These are phyloP conservation scores for Talaromyces wortmannii DNA, from an alignment of 495 filamentous ascomycete genomes.

Conservation along the genomic window DNA sequence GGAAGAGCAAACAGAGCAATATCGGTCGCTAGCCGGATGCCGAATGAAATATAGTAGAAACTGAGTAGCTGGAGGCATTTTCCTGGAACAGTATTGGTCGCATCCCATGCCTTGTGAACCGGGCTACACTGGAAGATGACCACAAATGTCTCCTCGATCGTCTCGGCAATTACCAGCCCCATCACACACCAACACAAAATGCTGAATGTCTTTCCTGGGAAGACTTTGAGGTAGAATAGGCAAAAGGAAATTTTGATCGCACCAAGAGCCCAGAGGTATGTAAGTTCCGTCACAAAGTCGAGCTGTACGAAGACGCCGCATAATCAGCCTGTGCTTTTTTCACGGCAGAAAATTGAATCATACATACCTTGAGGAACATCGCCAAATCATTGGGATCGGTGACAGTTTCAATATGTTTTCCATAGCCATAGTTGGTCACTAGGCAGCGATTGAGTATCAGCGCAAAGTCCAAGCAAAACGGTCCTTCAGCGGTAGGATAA, in stretches of 20 bases:
- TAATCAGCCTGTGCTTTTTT: too few relatives aligned
- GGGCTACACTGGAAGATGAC: slow-evolving; percentile 17
- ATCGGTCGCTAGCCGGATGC: slow-evolving; percentile 22
- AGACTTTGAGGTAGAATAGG: slow-evolving; percentile 14
- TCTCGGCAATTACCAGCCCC: slow-evolving; percentile 9
- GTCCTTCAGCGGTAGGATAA: neutral
- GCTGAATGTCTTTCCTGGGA: slow-evolving; percentile 11
- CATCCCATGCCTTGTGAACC: slow-evolving; percentile 16
- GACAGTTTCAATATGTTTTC: slow-evolving; percentile 13
- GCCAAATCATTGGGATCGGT: neutral
- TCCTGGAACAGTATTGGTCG: slow-evolving; percentile 7
- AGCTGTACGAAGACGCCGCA: slow-evolving; percentile 4
- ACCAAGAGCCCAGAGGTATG: slow-evolving; percentile 12
- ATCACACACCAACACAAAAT: slow-evolving; percentile 9
- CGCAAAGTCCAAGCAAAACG: neutral
- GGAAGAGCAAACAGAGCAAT: slow-evolving; percentile 23
- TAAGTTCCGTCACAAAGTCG: slow-evolving; percentile 13
- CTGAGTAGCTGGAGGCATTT: slow-evolving; percentile 8
- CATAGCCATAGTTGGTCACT: slow-evolving; percentile 19
- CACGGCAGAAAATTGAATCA: too few relatives aligned
- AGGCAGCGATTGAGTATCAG: slow-evolving; percentile 1
- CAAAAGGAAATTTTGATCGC: slow-evolving; percentile 18
- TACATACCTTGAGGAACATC: slow-evolving; percentile 15
- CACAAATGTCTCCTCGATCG: slow-evolving; percentile 10
- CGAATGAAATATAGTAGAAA: slow-evolving; percentile 15